Evolutionary conservation across 1,139 yeast genomes (phyloP), one percentile per base, ranked within the genome.

Genomic region (Diutina rugosa): DNA sequence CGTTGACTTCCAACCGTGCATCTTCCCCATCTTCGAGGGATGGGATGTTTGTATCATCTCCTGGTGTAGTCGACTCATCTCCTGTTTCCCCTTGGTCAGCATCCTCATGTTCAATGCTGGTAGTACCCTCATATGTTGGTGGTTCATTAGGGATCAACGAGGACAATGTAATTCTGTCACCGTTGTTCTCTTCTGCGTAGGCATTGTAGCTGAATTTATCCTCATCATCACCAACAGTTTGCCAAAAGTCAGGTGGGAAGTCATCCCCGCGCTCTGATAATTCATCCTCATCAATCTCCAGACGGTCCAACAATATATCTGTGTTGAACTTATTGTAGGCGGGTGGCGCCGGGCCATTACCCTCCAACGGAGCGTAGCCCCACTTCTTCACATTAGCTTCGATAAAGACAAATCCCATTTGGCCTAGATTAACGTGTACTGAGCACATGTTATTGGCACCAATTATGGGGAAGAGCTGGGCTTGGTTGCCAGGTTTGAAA

Each of bases 291-390:
- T 79, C 85, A 21, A 77, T 69, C 63, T 80, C 85, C 30, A 81
- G 77, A 56, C 84, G 66, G 61, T 79, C 85, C 32, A 81, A 68
- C 55, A 81, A 64, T 14, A 81, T 79, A 65, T 81, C 85, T 21
- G 74, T 69, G 61, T 80, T 80, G 63, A 77, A 81, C 60, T 78
- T 79, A 57, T 77, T 77, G 65, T 81, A 81, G 32, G 80, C 77
- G 9, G 85, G 85, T 1, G 85, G 85, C n/a, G 85, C 80, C 2
- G 82, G 79, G n/a, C 81, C 83, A 54, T 65, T 74, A 1, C 85
- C 85, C 65, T 79, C 82, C 56, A 81, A 63, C 0, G 85, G 84
- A 1, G 82, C 85, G 65, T 77, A 79, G n/a, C 84, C 84, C 85
- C 85, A 81, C 64, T 78, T 80, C 62, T 81, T 81, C 28, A 81